Evolutionary conservation across 73 alveolate species (phyloP).

Genomic region (Breviolum minutum): DNA sequence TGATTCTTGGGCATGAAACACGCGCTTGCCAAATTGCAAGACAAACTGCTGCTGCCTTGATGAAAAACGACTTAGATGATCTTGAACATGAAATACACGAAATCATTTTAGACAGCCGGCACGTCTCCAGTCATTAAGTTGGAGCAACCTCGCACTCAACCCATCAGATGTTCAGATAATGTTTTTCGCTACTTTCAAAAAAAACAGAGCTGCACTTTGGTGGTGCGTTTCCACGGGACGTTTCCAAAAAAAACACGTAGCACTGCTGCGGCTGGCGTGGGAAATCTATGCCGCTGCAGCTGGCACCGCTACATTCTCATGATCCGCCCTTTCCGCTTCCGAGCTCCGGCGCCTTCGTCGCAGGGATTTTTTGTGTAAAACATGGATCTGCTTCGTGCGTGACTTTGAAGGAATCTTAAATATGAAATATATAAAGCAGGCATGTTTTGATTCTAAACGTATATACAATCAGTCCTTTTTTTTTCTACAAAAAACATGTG

Average conservation of each 20-base stretch:
- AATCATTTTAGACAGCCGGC: neutral
- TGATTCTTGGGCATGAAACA: too few species aligned
- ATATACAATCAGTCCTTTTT: too few species aligned
- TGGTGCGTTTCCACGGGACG: neutral
- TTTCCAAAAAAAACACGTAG: neutral
- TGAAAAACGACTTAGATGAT: neutral
- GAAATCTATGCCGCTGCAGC: constrained; percentile 76
- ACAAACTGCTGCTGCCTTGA: neutral
- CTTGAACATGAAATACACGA: neutral
- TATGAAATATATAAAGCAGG: neutral
- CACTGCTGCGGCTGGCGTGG: constrained; percentile 57
- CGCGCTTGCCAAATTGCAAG: neutral
- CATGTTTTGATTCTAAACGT: too few species aligned
- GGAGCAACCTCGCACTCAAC: neutral
- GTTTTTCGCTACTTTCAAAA: neutral
- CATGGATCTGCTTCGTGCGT: neutral
- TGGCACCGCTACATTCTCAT: constrained; percentile 53
- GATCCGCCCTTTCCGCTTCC: constrained; percentile 76
- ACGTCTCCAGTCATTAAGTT: neutral
- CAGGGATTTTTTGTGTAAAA: neutral
- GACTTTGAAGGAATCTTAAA: neutral
- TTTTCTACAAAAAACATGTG: too few species aligned
- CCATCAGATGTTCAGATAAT: neutral
- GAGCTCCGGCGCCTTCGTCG: neutral
- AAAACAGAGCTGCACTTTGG: neutral